Conservation (phyloP, 345 rosid species). For the Crucihimalaya himalaica region DNA sequence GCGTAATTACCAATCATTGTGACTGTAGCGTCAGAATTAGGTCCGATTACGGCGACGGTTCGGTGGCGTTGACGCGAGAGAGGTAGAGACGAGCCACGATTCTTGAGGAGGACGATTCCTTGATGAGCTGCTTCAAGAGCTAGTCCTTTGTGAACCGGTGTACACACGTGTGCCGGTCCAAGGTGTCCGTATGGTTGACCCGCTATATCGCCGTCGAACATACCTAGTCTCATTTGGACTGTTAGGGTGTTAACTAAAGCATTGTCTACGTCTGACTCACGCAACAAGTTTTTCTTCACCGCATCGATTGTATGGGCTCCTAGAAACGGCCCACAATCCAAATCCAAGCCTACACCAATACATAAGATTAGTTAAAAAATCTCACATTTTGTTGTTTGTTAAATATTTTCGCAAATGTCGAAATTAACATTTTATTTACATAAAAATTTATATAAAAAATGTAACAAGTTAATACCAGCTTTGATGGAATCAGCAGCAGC, state of each 20-base stretch:
- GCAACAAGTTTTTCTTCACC: slow-evolving; percentile 50
- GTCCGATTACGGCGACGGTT: slow-evolving; percentile 79
- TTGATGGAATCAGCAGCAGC: slow-evolving; percentile 88
- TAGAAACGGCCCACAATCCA: slow-evolving; percentile 82
- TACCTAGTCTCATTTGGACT: slow-evolving; percentile 91
- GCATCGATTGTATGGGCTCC: slow-evolving; percentile 54
- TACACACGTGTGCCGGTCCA: slow-evolving; percentile 76
- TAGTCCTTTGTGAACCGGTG: slow-evolving; percentile 68
- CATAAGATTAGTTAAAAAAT: background rate
- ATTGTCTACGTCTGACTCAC: slow-evolving; percentile 56
- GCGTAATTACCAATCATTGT: slow-evolving; percentile 98
- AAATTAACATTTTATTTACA: too few species aligned
- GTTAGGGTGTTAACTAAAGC: slow-evolving; percentile 69
- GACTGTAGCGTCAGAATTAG: slow-evolving; percentile 67
- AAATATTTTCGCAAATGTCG: too few species aligned
- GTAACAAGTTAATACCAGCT: slow-evolving; percentile 52
- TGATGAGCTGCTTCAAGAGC: slow-evolving; percentile 90
- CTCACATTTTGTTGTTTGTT: too few species aligned
- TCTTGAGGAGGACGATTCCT: slow-evolving; percentile 90
- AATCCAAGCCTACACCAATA: slow-evolving; percentile 71
- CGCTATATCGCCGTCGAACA: slow-evolving; percentile 75
- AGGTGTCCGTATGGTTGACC: slow-evolving; percentile 58
- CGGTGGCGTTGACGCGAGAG: slow-evolving; percentile 52
- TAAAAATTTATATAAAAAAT: too few species aligned
- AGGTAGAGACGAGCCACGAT: slow-evolving; percentile 64